Conservation (phyloP, 2,329 filamentous ascomycete genomes). For the Colletotrichum shisoi region DNA sequence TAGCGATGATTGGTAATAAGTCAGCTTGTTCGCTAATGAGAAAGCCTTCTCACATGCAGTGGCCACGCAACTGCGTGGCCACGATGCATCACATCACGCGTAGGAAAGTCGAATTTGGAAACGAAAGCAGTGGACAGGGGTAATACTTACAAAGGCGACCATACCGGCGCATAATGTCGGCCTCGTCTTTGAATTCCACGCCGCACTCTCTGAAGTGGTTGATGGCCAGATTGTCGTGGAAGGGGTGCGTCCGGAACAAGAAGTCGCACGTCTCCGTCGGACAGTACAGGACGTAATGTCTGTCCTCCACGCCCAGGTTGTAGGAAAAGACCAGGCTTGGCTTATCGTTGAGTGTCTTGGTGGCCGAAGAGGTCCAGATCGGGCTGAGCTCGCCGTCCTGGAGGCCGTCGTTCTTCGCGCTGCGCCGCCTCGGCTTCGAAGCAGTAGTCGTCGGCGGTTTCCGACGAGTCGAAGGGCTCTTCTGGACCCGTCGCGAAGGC, state of each 20-base stretch:
- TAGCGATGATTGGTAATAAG: background rate
- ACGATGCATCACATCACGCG: no score
- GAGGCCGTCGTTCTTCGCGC: no score
- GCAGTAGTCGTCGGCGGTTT: no score
- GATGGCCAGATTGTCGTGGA: background rate
- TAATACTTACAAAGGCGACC: background rate
- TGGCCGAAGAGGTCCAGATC: background rate
- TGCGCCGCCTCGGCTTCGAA: no score
- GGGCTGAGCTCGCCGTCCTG: background rate
- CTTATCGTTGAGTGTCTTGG: background rate
- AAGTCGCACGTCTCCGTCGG: background rate
- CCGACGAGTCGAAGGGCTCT: no score
- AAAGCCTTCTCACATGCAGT: no score
- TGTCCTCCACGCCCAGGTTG: background rate
- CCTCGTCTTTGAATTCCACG: background rate
- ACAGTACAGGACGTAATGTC: background rate
- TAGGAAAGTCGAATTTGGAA: slow-evolving; percentile 23
- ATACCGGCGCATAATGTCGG: background rate
- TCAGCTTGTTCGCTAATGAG: no score
- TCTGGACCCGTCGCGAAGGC: no score
- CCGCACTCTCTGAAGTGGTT: background rate
- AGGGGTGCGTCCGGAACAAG: background rate
- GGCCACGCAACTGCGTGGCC: no score
- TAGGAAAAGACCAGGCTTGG: background rate
- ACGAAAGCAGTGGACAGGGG: background rate